phyloP scores from a whole-genome alignment of 208 protist species.

The Plasmodiophora brassicae region DNA sequence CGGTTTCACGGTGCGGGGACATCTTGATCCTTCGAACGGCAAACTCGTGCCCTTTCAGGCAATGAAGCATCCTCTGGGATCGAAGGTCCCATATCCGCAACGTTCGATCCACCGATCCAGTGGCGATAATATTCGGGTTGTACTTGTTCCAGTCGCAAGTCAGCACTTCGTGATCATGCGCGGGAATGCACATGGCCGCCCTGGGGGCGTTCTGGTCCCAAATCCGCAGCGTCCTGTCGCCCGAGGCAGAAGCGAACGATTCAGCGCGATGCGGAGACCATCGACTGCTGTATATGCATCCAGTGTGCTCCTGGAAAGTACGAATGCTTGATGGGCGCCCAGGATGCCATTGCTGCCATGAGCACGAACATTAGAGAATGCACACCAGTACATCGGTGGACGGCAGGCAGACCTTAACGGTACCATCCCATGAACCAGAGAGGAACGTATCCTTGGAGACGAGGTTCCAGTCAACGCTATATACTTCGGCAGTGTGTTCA shows the following conservation, averaged over 20 bases:
- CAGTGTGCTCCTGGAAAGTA: not conserved
- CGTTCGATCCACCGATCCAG: conserved; percentile 64
- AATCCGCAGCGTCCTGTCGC: conserved; percentile 47
- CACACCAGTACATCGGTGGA: no score
- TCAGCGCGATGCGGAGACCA: conserved; percentile 43
- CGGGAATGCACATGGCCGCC: not conserved
- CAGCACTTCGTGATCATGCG: conserved; percentile 52
- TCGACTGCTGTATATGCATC: conserved; percentile 31
- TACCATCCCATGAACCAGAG: conserved; percentile 27
- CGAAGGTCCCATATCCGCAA: conserved; percentile 68
- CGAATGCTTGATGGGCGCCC: not conserved
- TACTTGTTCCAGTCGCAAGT: conserved; percentile 58
- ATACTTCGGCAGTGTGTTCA: conserved; percentile 44
- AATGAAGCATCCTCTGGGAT: conserved; percentile 11
- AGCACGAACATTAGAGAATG: no score
- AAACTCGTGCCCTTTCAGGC: conserved; percentile 30
- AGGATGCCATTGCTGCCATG: conserved; percentile 27
- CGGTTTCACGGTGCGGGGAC: conserved; percentile 51
- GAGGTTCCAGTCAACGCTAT: conserved; percentile 36
- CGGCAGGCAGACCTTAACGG: not conserved
- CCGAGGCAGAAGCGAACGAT: conserved; percentile 46
- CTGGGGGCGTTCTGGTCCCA: conserved; percentile 30
- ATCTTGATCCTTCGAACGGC: conserved; percentile 45
- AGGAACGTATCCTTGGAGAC: conserved; percentile 28
- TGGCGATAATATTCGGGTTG: conserved; percentile 56